Percentiles rank a stretch among this genome's conserved stretches.
These are phyloP conservation scores for Pythium pectinolyticum DNA, from an alignment of 352 stramenopile species.

Conservation along the genomic window DNA sequence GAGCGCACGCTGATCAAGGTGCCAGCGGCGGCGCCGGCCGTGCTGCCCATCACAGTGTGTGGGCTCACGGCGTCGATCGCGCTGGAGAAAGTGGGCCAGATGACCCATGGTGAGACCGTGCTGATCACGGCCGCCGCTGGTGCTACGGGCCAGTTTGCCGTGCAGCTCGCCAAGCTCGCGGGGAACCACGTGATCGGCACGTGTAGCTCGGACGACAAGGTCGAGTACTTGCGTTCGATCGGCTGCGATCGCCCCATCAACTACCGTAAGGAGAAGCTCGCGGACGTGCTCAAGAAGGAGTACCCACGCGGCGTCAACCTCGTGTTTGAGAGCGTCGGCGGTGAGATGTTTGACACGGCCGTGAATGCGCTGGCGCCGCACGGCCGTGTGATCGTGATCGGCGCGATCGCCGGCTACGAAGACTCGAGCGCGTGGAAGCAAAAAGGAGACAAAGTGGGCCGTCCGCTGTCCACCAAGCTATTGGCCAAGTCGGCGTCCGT, in stretches of 20 bases:
- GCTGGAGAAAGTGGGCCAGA: conserved; percentile 44
- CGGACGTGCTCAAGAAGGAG: conserved; percentile 49
- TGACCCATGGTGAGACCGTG: conserved; percentile 44
- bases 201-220: conserved; percentile 75
- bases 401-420: conserved; percentile 43
- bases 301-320: conserved; percentile 45
- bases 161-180: conserved; percentile 74
- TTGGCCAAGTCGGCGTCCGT: conserved; percentile 44
- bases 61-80: conserved; percentile 45
- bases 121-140: conserved; percentile 48
- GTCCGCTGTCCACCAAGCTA: conserved; percentile 39
- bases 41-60: conserved; percentile 43
- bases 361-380: conserved; percentile 36
- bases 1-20: conserved; percentile 34
- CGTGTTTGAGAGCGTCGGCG: conserved; percentile 48
- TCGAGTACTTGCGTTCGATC: conserved; percentile 56
- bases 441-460: conserved; percentile 29
- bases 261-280: conserved; percentile 65
- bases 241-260: conserved; percentile 71
- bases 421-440: conserved; percentile 54
- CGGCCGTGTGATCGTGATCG: conserved; percentile 48
- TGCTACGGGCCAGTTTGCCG: conserved; percentile 64
- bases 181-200: conserved; percentile 70
- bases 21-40: conserved; percentile 20
- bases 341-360: conserved; percentile 41